Evolutionary conservation across 176 grass and related monocot genomes (phyloP), one percentile per base, ranked within the genome.

Genomic region (Eragrostis nindensis): DNA sequence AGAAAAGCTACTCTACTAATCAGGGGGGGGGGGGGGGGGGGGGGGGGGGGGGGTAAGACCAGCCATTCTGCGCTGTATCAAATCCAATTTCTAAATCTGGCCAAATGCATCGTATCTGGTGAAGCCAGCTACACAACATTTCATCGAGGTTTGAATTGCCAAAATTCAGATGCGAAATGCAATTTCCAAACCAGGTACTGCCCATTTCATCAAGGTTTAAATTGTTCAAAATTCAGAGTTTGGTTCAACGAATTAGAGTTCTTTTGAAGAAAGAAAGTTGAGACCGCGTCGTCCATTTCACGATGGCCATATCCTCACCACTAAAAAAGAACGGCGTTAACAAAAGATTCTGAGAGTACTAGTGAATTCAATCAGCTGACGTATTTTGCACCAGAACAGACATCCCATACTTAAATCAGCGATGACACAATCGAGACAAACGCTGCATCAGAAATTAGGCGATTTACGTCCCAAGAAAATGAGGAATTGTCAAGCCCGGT

Each of bases 331-430:
- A 44, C 21, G 70, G 30, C 36, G 41, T 62, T 52, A 52, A 77
- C 83, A 42, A 78, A 40, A 50, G 75, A 5, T 17, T 72, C 10
- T 26, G 40, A 46, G 32, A 46, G 62, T 73, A 71, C 15, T 15
- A 60, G 13, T 66, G 48, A 47, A 47, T 40, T 73, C 45, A 30
- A 67, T 79, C 48, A n/a, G 61, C 48, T 73, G 59, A 72, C 48
- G 67, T 57, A 57, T 17, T 66, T 77, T 8, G 59, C 41, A 60
- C 57, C 36, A 43, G n/a, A 71, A 76, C 39, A 56, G 45, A 59
- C 17, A 29, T 15, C 44, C 29, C 62, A 55, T 81, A 50, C 54
- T 81, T 38, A 85, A 85, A 77, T 75, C 38, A 76, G 46, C 13
- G 21, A 78, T 78, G 73, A 81, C 49, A 66, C 75, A 25, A 56